phyloP scores from a whole-genome alignment of 140 eudicot species.

The Ambrosia hybrid region DNA sequence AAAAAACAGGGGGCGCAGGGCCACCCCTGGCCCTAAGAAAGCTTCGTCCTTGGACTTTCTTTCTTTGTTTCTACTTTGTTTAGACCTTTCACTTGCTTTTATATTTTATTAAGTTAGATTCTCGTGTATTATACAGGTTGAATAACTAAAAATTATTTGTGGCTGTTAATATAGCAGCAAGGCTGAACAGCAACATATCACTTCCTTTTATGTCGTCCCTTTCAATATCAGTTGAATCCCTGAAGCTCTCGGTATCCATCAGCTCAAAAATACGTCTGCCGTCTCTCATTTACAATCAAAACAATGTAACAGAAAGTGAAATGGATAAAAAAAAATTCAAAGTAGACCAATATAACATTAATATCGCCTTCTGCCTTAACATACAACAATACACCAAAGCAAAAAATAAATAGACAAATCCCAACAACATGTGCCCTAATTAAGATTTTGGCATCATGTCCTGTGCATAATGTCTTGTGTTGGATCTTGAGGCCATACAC shows the following conservation, averaged over 20 bases:
- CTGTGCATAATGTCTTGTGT: too few relatives aligned
- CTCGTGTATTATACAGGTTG: too few relatives aligned
- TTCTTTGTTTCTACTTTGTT: too few relatives aligned
- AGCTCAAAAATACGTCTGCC: constrained; percentile 28
- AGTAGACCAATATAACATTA: background rate
- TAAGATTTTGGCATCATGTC: too few relatives aligned
- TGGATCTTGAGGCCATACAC: too few relatives aligned
- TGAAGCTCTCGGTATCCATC: constrained; percentile 36
- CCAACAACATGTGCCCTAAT: constrained; percentile 11
- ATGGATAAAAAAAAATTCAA: background rate
- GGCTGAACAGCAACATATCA: constrained; percentile 29
- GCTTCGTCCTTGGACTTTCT: too few relatives aligned
- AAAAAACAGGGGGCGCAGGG: too few relatives aligned
- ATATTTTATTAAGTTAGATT: too few relatives aligned
- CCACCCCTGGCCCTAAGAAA: too few relatives aligned
- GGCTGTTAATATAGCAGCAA: constrained; percentile 26
- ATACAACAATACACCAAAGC: constrained; percentile 18
- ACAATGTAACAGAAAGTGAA: background rate
- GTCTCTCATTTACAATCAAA: constrained; percentile 18
- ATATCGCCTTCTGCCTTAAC: background rate
- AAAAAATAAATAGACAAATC: constrained; percentile 9
- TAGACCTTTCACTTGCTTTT: too few relatives aligned
- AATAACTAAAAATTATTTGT: constrained; percentile 31
- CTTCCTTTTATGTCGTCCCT: constrained; percentile 24
- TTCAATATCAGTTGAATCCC: background rate